Conservation (phyloP, 495 filamentous ascomycete species). For the Penicillium subrubescens region DNA sequence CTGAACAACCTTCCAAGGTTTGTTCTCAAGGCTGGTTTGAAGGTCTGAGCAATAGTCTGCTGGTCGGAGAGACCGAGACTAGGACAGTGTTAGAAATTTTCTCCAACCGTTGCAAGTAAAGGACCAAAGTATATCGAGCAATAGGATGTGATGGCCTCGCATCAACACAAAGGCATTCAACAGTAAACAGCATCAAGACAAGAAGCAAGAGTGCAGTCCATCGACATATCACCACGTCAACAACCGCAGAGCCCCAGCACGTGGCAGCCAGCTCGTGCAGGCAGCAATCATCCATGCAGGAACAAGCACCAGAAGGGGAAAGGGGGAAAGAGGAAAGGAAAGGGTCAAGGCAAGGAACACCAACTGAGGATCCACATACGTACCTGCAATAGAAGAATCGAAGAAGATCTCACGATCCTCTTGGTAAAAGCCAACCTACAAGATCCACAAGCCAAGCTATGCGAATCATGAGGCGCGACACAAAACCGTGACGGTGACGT, state of each 20-base stretch:
- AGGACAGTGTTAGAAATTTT: background rate
- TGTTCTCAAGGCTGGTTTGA: background rate
- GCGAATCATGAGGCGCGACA: slow-evolving; percentile 24
- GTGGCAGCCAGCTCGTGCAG: slow-evolving; percentile 14
- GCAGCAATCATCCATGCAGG: slow-evolving; percentile 29
- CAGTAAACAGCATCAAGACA: background rate
- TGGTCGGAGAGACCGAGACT: background rate
- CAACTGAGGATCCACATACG: slow-evolving; percentile 6
- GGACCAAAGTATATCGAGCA: background rate
- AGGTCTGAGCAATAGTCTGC: background rate
- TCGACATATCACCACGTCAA: slow-evolving; percentile 5
- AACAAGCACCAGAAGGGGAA: slow-evolving; percentile 8
- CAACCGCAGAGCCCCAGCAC: slow-evolving; percentile 26
- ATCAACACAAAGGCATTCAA: background rate
- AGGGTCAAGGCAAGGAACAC: background rate
- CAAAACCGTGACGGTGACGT: background rate
- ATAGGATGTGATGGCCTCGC: background rate
- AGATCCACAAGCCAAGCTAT: slow-evolving; percentile 19
- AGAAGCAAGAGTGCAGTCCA: background rate
- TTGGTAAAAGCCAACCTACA: slow-evolving; percentile 10
- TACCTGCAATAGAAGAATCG: slow-evolving; percentile 9
- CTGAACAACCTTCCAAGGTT: background rate
- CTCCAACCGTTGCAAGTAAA: background rate
- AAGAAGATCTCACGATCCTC: slow-evolving; percentile 7
- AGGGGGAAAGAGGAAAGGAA: background rate